Evolutionary conservation across 1,284 basidiomycete species (phyloP), one percentile per base, ranked within the genome.

Genomic region (Boletellus deceptivus): DNA sequence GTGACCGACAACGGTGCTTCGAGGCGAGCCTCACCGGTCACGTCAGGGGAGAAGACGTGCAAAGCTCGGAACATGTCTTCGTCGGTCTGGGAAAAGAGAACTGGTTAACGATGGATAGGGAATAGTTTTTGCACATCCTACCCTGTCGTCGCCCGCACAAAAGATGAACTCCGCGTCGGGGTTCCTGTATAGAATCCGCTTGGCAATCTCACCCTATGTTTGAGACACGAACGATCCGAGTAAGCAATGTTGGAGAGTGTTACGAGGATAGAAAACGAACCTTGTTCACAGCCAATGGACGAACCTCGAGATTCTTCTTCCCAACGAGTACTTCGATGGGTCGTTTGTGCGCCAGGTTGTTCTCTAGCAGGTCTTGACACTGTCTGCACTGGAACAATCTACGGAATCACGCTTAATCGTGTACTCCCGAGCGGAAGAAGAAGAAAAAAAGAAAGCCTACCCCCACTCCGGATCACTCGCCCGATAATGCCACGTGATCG

Each of bases 81-180:
- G 73, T 96, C 93, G 42, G 93, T 94, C 90, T 80, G 22, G 37
- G 10, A 16, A 25, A 13, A 20, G 16, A 7, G 34, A 6, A 35
- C 13, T 35, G n/a, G 34, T 35, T 16, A 35, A 8, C n/a, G 13
- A 7, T 13, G 14, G 29, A 29, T 4, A 11, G 29, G n/a, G 6
- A n/a, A 13, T 13, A 13, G 6, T n/a, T 16, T 3, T 35, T 29
- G n/a, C 20, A 18, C 1, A 54, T 64, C 36, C 54, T 49, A 91
- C 92, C 83, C 98, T 98, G 77, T 98, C 96, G 67, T 98, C 96
- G 46, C 96, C 96, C 0, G 93, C 95, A 69, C 96, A 98, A 74
- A 98, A 95, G 64, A 98, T 81, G 68, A 98, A 96, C 69, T 97
- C 91, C 43, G 91, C 87, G 57, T 97, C 93, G 2, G 93, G 88